Conservation (phyloP, 1,284 basidiomycete species). For the Trichosporon faecale region DNA sequence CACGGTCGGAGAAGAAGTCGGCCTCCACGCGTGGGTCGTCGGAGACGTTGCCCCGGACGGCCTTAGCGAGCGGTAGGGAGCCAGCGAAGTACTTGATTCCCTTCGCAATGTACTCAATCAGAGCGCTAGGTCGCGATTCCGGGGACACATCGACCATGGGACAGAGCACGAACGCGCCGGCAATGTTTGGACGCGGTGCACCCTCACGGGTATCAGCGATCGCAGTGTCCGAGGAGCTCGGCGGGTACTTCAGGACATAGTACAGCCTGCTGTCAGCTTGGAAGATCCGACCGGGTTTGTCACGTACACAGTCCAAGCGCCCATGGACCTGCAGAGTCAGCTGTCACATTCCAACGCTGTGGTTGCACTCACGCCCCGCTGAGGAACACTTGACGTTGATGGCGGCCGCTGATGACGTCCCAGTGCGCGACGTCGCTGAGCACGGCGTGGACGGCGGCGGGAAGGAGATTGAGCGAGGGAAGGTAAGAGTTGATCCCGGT, state of each 20-base stretch:
- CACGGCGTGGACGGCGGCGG: conserved; percentile 54
- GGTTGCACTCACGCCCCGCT: conserved; percentile 50
- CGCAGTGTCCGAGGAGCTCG: conserved; percentile 29
- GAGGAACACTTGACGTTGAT: conserved; percentile 51
- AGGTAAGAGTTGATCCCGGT: conserved; percentile 55
- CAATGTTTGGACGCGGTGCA: conserved; percentile 36
- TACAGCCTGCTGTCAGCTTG: conserved; percentile 34
- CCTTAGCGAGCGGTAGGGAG: conserved; percentile 52
- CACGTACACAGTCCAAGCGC: conserved; percentile 34
- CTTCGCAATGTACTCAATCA: conserved; percentile 50
- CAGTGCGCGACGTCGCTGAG: conserved; percentile 51
- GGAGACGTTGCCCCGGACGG: conserved; percentile 55
- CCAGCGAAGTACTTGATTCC: conserved; percentile 51
- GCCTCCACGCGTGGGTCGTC: conserved; percentile 56
- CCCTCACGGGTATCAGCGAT: conserved; percentile 14
- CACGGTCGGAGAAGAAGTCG: conserved; percentile 52
- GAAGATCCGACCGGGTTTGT: neutral
- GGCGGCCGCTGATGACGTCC: conserved; percentile 36
- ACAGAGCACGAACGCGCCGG: conserved; percentile 53
- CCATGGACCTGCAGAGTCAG: conserved; percentile 32
- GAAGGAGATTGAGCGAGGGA: conserved; percentile 50
- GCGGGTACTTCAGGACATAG: conserved; percentile 48
- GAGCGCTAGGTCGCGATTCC: conserved; percentile 50
- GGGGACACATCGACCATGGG: conserved; percentile 53
- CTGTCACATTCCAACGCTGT: neutral